Percentiles rank a stretch among this genome's conserved stretches.
Evolutionary conservation across 345 rosid species (phyloP).

Genomic region (Hibiscus tridactylites): DNA sequence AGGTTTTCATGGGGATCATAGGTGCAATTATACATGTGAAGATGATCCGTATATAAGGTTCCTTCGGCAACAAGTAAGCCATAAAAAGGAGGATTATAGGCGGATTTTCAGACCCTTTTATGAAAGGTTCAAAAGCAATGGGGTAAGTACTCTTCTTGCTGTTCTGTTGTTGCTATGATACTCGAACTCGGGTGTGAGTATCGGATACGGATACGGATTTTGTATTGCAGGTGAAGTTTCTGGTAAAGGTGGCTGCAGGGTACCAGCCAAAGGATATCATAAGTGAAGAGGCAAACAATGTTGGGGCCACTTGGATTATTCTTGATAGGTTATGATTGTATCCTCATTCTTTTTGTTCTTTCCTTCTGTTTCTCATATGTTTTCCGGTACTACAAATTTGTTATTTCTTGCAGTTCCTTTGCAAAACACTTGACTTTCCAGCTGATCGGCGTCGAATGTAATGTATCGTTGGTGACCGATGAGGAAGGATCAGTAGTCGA

Average conservation of each 20-base stretch:
- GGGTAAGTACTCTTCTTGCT: constrained; percentile 20
- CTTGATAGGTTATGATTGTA: constrained; percentile 23
- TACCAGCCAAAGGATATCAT: constrained; percentile 27
- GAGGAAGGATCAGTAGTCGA: not conserved
- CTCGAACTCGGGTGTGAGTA: not conserved
- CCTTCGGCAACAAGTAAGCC: constrained; percentile 22
- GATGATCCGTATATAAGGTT: constrained; percentile 6
- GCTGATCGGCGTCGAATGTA: constrained; percentile 24
- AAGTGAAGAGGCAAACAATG: constrained; percentile 26
- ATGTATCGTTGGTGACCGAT: constrained; percentile 22
- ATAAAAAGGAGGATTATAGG: constrained; percentile 16
- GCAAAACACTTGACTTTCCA: constrained; percentile 22
- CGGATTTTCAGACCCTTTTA: constrained; percentile 26
- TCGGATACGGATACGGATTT: not conserved
- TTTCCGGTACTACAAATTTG: not conserved
- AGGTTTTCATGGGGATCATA: constrained; percentile 2
- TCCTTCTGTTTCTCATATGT: not conserved
- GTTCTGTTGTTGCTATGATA: not conserved
- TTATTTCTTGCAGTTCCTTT: constrained; percentile 20
- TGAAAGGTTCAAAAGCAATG: constrained; percentile 20
- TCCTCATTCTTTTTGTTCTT: not conserved
- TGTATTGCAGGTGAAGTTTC: constrained; percentile 29
- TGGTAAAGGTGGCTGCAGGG: constrained; percentile 32
- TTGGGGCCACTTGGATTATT: constrained; percentile 31
- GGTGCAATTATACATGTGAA: not conserved